These are phyloP conservation scores for Allium fistulosum DNA, from an alignment of 106 monocot genomes.

Conservation along the genomic window DNA sequence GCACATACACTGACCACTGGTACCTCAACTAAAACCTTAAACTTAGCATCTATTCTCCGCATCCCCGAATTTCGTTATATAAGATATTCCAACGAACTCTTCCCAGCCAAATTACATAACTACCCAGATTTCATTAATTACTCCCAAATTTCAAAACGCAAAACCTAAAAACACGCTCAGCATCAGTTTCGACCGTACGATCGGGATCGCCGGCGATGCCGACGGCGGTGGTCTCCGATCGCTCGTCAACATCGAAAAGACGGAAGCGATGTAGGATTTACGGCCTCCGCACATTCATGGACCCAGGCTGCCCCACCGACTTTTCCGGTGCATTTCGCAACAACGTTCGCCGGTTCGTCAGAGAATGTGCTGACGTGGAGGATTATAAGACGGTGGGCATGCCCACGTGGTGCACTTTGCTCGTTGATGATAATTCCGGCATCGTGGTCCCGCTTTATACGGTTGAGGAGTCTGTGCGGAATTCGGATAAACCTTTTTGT, in stretches of 20 bases:
- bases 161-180: too few relatives aligned
- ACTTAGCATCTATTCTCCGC: too few relatives aligned
- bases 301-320: conserved; percentile 27
- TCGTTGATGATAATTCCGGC: conserved; percentile 67
- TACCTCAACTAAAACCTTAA: too few relatives aligned
- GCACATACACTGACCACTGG: too few relatives aligned
- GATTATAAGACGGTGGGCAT: conserved; percentile 29
- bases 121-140: too few relatives aligned
- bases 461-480: conserved; percentile 60
- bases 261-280: conserved; percentile 27
- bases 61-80: too few relatives aligned
- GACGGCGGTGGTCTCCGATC: conserved; percentile 13
- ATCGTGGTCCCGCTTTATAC: conserved; percentile 49
- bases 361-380: conserved; percentile 47
- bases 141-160: too few relatives aligned
- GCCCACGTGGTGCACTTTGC: conserved; percentile 70
- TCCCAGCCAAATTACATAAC: too few relatives aligned
- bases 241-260: conserved; percentile 4
- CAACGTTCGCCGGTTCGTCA: conserved; percentile 63
- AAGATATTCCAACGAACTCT: too few relatives aligned
- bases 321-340: conserved; percentile 79
- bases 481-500: conserved; percentile 50
- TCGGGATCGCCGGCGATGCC: conserved; percentile 10
- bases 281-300: conserved; percentile 59
- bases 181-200: too few relatives aligned